Evolutionary conservation across 306 rosid species (phyloP).

Genomic region (Oxytropis ochrocephala): DNA sequence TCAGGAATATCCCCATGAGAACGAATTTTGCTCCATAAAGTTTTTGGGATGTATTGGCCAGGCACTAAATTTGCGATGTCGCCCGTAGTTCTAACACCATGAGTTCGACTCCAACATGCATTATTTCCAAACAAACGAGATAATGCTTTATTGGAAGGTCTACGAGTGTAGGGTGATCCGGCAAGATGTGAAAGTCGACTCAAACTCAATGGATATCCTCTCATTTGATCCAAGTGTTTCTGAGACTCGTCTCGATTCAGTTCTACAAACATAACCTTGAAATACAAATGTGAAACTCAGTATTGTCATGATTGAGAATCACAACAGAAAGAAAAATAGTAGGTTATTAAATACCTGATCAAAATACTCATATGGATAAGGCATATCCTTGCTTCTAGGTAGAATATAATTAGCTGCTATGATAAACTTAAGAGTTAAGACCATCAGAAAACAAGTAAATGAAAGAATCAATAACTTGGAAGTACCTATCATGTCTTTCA

Average conservation of each 20-base stretch:
- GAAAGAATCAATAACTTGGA: neutral
- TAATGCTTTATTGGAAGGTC: constrained; percentile 4
- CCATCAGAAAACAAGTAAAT: neutral
- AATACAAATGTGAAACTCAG: constrained; percentile 12
- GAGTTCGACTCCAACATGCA: constrained; percentile 10
- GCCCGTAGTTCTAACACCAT: neutral
- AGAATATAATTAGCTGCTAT: constrained; percentile 44
- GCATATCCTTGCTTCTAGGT: constrained; percentile 52
- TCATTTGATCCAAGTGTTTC: constrained; percentile 50
- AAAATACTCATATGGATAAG: constrained; percentile 41
- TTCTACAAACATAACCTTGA: constrained; percentile 52
- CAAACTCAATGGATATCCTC: constrained; percentile 23
- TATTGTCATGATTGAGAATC: neutral
- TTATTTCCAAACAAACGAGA: constrained; percentile 10
- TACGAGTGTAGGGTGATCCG: constrained; percentile 7
- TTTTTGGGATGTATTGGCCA: constrained; percentile 10
- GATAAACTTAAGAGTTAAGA: neutral
- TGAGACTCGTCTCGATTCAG: constrained; percentile 42
- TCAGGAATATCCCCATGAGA: neutral
- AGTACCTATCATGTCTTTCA: constrained; percentile 52
- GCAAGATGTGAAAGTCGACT: constrained; percentile 18
- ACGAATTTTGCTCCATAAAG: neutral
- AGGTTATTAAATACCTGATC: constrained; percentile 34
- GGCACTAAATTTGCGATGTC: neutral
- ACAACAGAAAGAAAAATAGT: neutral